Base-by-base conservation (phyloP, 768 basidiomycete species). In the Leucocoprinus leucothites region DNA sequence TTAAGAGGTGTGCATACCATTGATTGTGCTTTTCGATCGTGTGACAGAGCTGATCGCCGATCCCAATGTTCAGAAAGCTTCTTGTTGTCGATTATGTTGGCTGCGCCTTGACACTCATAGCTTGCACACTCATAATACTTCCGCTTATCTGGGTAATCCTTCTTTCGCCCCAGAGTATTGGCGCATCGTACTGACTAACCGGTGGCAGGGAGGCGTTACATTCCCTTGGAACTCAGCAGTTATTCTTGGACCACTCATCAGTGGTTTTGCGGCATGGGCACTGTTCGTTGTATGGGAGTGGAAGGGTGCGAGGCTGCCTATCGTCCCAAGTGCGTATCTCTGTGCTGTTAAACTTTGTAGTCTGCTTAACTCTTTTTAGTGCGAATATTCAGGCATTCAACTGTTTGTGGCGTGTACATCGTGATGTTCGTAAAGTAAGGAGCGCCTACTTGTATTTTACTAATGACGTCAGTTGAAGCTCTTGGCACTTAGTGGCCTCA, bases 261-360 rank as follows among this genome's bases (percentile, higher is more conserved):
- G 82, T 0, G 85, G 87, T 0, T 53, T 85, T 19, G 48, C 81
- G 0, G 77, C 85, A 11, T 68, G 82, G 6, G 68, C 60, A 0
- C 43, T 87, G 3, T 92, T 91, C 66, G 79, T 87, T 46, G 51
- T 82, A 35, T 89, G 85, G 78, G 89, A 92, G 68, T 85, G 84
- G 79, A 86, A 82, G 65, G 74, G 84, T 1, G 85, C 87, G 1
- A 70, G 68, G 48, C 74, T 91, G 5, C 90, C 89, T 0, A 86
- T 90, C 51, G 81, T 91, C 3, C 88, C 89, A 3, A 84, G 85
- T 84, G 61, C 50, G 82, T 68, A n/a, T 3, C 3, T 13, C 38
- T n/a, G 16, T 3, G 9, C n/a, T n/a, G n/a, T n/a, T n/a, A n/a
- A n/a, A n/a, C n/a, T n/a, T n/a, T n/a, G n/a, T n/a, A n/a, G n/a